A percentile compares a stretch with the other conserved stretches of the same genome.
phyloP scores from a whole-genome alignment of 2,329 filamentous ascomycete genomes.

The Magnaporthiopsis rhizophila region DNA sequence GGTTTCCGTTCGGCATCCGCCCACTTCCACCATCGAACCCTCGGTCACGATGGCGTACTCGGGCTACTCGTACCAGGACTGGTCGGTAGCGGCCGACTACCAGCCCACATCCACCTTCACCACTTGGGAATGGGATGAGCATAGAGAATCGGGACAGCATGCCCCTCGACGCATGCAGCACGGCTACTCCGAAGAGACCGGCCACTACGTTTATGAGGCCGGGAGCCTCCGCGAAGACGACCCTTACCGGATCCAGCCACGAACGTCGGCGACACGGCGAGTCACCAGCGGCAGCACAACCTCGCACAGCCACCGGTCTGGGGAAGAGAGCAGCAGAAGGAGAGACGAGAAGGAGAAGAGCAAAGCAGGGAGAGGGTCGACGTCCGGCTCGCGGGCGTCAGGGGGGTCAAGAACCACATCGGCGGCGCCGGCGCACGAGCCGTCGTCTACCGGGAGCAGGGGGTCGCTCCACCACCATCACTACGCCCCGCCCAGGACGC shows the following conservation, averaged over 20 bases:
- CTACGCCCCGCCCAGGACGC: conserved; percentile 3
- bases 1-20: conserved; percentile 38
- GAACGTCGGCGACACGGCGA: not conserved
- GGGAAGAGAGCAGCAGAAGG: conserved; percentile 6
- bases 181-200: conserved; percentile 4
- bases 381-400: not conserved
- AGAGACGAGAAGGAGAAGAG: conserved; percentile 1
- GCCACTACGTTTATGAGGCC: conserved; percentile 3
- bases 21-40: conserved; percentile 41
- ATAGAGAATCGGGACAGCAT: conserved; percentile 4
- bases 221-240: conserved; percentile 5
- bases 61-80: not conserved
- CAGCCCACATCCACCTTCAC: not conserved
- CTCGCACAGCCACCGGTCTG: not conserved
- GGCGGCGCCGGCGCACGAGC: not conserved
- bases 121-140: not conserved
- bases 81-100: not conserved
- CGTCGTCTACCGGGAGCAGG: not conserved
- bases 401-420: not conserved
- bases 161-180: conserved; percentile 6
- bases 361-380: not conserved
- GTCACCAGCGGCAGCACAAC: not conserved
- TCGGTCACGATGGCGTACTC: conserved; percentile 38
- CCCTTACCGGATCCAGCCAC: conserved; percentile 3
- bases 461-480: not conserved